A percentile compares a stretch with the other conserved stretches of the same genome.
Conservation (phyloP, 2,329 filamentous ascomycete genomes). For the Rutstroemia sp. region DNA sequence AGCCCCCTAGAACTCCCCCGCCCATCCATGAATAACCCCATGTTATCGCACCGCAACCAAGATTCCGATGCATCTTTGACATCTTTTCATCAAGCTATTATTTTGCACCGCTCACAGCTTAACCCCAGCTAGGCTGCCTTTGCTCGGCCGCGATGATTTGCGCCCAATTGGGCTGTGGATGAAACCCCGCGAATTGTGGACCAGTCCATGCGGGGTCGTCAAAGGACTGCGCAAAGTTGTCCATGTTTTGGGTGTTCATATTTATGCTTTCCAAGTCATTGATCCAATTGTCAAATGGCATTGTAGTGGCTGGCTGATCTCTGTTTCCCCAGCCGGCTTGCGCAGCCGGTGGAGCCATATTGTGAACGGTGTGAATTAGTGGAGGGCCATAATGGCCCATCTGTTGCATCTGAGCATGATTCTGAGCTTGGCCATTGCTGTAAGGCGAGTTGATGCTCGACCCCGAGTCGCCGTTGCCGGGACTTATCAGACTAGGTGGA, state of each 20-base stretch:
- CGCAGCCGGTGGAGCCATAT: conserved; percentile 7
- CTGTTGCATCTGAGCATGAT: conserved; percentile 4
- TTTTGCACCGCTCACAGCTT: too few relatives aligned
- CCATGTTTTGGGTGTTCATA: conserved; percentile 8
- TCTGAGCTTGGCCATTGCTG: conserved; percentile 8
- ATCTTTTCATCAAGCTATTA: too few relatives aligned
- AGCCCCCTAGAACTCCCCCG: too few relatives aligned
- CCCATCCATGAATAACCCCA: too few relatives aligned
- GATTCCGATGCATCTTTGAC: too few relatives aligned
- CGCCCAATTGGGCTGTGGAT: neutral
- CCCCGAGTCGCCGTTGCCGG: conserved; percentile 23
- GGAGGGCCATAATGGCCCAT: conserved; percentile 6
- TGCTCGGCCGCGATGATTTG: neutral
- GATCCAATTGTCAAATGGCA: conserved; percentile 5
- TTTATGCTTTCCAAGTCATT: conserved; percentile 4
- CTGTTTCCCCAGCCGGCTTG: conserved; percentile 3
- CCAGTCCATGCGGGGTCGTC: neutral
- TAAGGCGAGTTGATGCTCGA: conserved; percentile 23
- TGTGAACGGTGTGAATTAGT: neutral
- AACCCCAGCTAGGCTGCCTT: neutral
- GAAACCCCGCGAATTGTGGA: neutral
- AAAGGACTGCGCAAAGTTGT: conserved; percentile 5
- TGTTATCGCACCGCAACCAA: too few relatives aligned
- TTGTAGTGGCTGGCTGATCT: neutral
- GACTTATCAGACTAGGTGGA: conserved; percentile 20